Percentiles rank a stretch among this genome's conserved stretches.
Evolutionary conservation across 2,329 filamentous ascomycete species (phyloP).

Genomic region (Fusarium staphyleae): DNA sequence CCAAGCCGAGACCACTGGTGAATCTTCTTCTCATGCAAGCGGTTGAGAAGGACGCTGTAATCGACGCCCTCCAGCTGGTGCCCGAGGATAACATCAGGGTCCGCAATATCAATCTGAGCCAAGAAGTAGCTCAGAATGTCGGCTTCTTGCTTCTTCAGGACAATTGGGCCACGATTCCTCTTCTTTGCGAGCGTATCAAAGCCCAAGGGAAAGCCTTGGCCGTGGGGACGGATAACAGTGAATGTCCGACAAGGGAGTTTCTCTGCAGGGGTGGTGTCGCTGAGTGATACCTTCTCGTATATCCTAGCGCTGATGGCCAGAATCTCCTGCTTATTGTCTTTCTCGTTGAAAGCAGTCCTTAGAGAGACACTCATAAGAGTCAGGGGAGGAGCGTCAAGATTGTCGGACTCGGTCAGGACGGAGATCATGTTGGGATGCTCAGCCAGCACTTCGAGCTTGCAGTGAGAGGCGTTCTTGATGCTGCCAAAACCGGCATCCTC

Average conservation of each 20-base stretch:
- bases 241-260: slow-evolving; percentile 90
- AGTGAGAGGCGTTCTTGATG: slow-evolving; percentile 93
- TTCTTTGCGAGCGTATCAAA: slow-evolving; percentile 80
- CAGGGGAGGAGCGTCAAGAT: slow-evolving; percentile 81
- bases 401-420: slow-evolving; percentile 77
- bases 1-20: slow-evolving; percentile 95
- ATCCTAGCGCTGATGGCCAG: slow-evolving; percentile 89
- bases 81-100: slow-evolving; percentile 92
- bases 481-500: slow-evolving; percentile 82
- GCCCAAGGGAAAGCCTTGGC: slow-evolving; percentile 78
- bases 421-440: slow-evolving; percentile 79
- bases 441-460: slow-evolving; percentile 90
- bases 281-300: slow-evolving; percentile 88
- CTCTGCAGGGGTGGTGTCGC: slow-evolving; percentile 86
- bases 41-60: slow-evolving; percentile 87
- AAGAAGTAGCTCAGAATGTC: slow-evolving; percentile 89
- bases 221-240: slow-evolving; percentile 85
- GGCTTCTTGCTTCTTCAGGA: slow-evolving; percentile 81
- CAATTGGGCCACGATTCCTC: slow-evolving; percentile 78
- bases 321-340: slow-evolving; percentile 96
- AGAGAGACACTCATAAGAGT: slow-evolving; percentile 96
- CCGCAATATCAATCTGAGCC: slow-evolving; percentile 83
- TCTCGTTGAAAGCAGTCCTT: slow-evolving; percentile 85
- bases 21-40: slow-evolving; percentile 88
- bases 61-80: slow-evolving; percentile 98